Evolutionary conservation across 306 rosid genomes (phyloP).

Genomic region (Glycyrrhiza uralensis): DNA sequence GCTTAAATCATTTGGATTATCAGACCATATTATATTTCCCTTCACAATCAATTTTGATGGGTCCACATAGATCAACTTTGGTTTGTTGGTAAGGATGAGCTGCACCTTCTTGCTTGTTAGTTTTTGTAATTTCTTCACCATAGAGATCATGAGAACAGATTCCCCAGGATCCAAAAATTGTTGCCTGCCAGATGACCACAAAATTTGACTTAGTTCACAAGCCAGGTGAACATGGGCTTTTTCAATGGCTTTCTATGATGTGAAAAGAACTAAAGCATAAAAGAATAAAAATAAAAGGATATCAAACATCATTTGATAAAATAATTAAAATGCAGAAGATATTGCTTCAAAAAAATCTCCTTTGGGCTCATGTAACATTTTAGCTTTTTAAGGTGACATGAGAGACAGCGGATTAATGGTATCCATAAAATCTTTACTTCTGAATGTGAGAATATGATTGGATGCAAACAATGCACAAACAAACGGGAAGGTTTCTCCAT

Average conservation of each 20-base stretch:
- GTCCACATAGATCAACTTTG: constrained; percentile 90
- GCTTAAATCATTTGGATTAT: constrained; percentile 85
- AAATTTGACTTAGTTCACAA: background rate
- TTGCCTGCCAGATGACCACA: constrained; percentile 57
- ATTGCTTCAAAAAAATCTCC: background rate
- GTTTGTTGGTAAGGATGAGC: constrained; percentile 96
- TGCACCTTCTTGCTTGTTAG: constrained; percentile 97
- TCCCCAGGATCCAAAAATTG: constrained; percentile 96
- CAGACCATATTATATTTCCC: constrained; percentile 93
- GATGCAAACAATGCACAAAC: background rate
- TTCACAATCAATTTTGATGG: constrained; percentile 85
- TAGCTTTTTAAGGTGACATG: constrained; percentile 15
- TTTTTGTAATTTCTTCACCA: constrained; percentile 91
- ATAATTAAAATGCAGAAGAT: constrained; percentile 14
- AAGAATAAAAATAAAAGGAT: constrained; percentile 2
- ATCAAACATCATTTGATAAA: background rate
- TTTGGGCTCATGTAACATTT: background rate
- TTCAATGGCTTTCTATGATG: background rate
- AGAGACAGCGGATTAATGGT: background rate
- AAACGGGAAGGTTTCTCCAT: constrained; percentile 20
- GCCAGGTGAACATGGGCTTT: background rate
- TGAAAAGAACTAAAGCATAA: background rate
- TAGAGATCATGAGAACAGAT: constrained; percentile 92
- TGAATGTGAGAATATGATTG: constrained; percentile 6
- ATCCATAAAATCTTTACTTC: background rate